A percentile compares a stretch with the other conserved stretches of the same genome.
Evolutionary conservation across 805 yeast genomes (phyloP).

Genomic region (Ogataea ganodermae): DNA sequence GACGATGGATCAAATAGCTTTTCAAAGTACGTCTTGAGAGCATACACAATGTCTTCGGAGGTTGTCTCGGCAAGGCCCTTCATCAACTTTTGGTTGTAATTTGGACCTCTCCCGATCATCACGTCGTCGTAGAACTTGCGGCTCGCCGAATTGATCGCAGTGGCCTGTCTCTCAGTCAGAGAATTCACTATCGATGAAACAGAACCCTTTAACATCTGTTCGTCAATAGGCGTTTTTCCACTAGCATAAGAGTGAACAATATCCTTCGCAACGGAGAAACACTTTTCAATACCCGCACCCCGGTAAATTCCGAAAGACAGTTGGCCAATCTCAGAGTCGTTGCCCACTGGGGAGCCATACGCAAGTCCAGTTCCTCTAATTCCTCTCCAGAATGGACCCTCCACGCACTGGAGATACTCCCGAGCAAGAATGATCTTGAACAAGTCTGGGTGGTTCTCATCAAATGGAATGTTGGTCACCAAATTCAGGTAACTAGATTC

Average conservation of each 20-base stretch:
- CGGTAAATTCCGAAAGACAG: slow-evolving; percentile 71
- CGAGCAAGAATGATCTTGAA: slow-evolving; percentile 72
- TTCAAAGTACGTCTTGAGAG: slow-evolving; percentile 58
- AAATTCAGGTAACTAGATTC: slow-evolving; percentile 74
- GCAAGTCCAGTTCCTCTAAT: slow-evolving; percentile 94
- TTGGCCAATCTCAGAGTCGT: slow-evolving; percentile 65
- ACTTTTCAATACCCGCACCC: slow-evolving; percentile 77
- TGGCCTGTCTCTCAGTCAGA: slow-evolving; percentile 69
- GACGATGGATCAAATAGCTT: slow-evolving; percentile 60
- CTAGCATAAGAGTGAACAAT: slow-evolving; percentile 62
- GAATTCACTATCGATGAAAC: slow-evolving; percentile 72
- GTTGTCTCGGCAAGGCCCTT: slow-evolving; percentile 53
- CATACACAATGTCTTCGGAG: slow-evolving; percentile 49
- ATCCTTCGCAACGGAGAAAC: slow-evolving; percentile 57
- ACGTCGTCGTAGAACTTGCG: slow-evolving; percentile 66
- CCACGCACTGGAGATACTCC: slow-evolving; percentile 79
- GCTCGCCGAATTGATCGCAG: slow-evolving; percentile 63
- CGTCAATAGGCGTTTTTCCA: slow-evolving; percentile 59
- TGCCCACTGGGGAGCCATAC: slow-evolving; percentile 73
- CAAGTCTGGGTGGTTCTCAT: slow-evolving; percentile 57
- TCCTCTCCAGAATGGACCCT: slow-evolving; percentile 97
- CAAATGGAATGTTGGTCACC: slow-evolving; percentile 59
- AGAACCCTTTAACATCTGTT: slow-evolving; percentile 66
- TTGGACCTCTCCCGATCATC: slow-evolving; percentile 69
- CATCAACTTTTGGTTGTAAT: slow-evolving; percentile 58